phyloP scores from a whole-genome alignment of 2,329 filamentous ascomycete species.

The Penicillium sp. region DNA sequence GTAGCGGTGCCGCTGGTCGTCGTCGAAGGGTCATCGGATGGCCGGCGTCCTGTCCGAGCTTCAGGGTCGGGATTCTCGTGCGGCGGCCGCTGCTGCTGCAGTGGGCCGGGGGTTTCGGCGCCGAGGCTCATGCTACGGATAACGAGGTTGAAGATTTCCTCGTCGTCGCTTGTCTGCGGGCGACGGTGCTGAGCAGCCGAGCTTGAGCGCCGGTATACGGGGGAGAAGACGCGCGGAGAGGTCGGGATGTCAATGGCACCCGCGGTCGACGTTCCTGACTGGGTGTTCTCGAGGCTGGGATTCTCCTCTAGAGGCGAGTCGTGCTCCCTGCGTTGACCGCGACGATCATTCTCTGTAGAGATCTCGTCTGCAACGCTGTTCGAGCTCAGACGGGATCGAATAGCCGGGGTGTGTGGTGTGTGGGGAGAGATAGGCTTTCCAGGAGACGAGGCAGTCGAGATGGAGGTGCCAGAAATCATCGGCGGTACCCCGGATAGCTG shows the following conservation, averaged over 20 bases:
- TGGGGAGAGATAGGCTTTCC: slow-evolving; percentile 87
- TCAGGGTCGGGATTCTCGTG: slow-evolving; percentile 26
- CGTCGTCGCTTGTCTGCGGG: slow-evolving; percentile 42
- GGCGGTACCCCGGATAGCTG: slow-evolving; percentile 67
- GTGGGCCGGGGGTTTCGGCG: slow-evolving; percentile 39
- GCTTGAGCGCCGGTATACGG: slow-evolving; percentile 47
- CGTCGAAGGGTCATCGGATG: slow-evolving; percentile 26
- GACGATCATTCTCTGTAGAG: slow-evolving; percentile 38
- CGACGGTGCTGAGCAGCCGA: slow-evolving; percentile 45
- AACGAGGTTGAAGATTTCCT: slow-evolving; percentile 48
- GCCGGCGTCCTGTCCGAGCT: slow-evolving; percentile 19
- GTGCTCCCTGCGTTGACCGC: slow-evolving; percentile 32
- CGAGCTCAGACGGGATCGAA: slow-evolving; percentile 89
- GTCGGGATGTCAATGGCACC: slow-evolving; percentile 53
- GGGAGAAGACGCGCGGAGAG: slow-evolving; percentile 46
- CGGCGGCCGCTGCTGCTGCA: slow-evolving; percentile 37
- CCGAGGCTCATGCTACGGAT: slow-evolving; percentile 51
- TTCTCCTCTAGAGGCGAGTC: slow-evolving; percentile 40
- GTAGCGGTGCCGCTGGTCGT: slow-evolving; percentile 18
- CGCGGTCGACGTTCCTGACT: slow-evolving; percentile 38
- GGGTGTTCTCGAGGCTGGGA: slow-evolving; percentile 36
- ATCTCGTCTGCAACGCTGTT: slow-evolving; percentile 78
- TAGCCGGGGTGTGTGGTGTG: slow-evolving; percentile 88
- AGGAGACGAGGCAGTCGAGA: slow-evolving; percentile 85
- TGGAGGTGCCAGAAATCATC: slow-evolving; percentile 65